phyloP scores from a whole-genome alignment of 768 basidiomycete species.

The Imleria badia region DNA sequence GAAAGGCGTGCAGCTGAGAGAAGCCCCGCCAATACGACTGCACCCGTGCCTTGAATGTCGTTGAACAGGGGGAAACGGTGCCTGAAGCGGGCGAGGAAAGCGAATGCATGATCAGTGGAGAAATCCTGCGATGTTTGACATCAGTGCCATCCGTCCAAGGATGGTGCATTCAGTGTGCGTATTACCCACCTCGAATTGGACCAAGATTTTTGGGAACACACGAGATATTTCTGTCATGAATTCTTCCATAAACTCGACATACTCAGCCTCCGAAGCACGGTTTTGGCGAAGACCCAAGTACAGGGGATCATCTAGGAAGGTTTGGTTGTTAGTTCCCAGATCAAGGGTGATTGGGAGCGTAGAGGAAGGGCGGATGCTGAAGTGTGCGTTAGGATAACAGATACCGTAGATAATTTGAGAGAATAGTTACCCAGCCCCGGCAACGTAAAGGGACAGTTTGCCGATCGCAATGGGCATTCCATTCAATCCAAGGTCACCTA shows the following conservation, averaged over 20 bases:
- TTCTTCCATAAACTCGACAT: conserved; percentile 87
- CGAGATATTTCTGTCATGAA: conserved; percentile 82
- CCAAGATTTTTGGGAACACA: conserved; percentile 75
- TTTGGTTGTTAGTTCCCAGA: conserved; percentile 84
- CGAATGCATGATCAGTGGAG: conserved; percentile 88
- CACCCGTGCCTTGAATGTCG: conserved; percentile 90
- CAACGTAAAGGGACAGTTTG: conserved; percentile 89
- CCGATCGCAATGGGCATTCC: conserved; percentile 90
- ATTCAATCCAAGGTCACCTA: conserved; percentile 82
- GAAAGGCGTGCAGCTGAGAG: conserved; percentile 82
- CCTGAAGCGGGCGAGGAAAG: conserved; percentile 76
- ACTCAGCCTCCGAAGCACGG: conserved; percentile 60
- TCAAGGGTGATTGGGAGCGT: conserved; percentile 85
- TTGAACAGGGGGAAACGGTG: conserved; percentile 80
- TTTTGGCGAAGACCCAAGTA: conserved; percentile 84
- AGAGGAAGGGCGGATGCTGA: conserved; percentile 71
- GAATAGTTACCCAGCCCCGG: conserved; percentile 74
- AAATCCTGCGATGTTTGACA: conserved; percentile 59
- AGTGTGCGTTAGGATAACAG: conserved; percentile 1
- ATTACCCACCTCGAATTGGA: conserved; percentile 74
- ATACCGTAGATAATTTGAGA: background rate
- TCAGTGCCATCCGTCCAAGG: background rate
- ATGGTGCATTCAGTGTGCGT: background rate
- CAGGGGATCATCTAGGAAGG: conserved; percentile 79
- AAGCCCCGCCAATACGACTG: conserved; percentile 89